Evolutionary conservation across 164 flowering plant genomes (phyloP), one percentile per base, ranked within the genome.

Genomic region (Euptelea pleiosperma): DNA sequence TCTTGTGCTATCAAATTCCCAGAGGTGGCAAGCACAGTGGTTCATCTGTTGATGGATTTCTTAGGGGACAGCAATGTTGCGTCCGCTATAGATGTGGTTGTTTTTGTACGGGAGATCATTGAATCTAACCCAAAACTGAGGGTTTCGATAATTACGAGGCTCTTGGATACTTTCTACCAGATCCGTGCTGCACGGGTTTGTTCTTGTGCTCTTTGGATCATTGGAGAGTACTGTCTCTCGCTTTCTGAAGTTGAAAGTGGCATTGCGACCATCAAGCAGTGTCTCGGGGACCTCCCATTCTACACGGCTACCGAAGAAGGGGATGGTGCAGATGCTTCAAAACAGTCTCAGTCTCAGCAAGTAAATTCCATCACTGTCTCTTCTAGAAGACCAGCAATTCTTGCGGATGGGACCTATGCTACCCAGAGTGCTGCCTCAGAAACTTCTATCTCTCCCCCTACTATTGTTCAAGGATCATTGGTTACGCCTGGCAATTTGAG

Each of bases 371-470:
- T 70, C 21, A 82, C 91, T 50, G 79, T 81, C 11, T 89, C 98
- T 51, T 92, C 96, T 30, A 80, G 82, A 55, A 82, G 93, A 69
- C 98, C 98, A 0, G 90, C 85, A 5, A 72, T 92, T 56, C 96
- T 89, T 75, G 89, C 98, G 6, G 98, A 92, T 78, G 98, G 98
- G 39, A 92, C 98, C 44, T 92, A 92, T 73, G 98, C 98, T 7
- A 87, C 96, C 12, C 98, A 92, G 63, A 89, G 96, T 78, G 98
- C 98, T 60, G 98, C 93, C 26, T 75, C 84, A 8, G 98, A 92
- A 75, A 87, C 97, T 60, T 86, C 87, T 44, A 61, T 85, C 43
- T 70, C 91, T 2, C 77, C 87, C 12, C 96, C 98, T 8, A 68
- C 82, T 16, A 70, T 87, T 26, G 83, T 81, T 60, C 91, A 81